Evolutionary conservation across 768 basidiomycete species (phyloP).

Genomic region (Strobilomyces dryophilus): DNA sequence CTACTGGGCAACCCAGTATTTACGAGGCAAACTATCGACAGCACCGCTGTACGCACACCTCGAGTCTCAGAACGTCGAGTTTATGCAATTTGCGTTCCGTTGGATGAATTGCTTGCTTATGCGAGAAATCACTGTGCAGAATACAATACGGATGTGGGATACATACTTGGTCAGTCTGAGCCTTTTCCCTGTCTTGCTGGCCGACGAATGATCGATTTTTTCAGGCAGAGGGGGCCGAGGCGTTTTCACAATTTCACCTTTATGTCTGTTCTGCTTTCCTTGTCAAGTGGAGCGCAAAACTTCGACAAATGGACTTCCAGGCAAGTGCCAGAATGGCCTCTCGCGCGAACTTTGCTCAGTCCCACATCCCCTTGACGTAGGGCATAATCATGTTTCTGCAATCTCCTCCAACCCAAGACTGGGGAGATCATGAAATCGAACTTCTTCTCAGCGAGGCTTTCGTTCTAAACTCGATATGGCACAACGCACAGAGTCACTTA

Average conservation of each 20-base stretch:
- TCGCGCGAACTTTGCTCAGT: not conserved
- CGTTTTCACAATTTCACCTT: conserved; percentile 97
- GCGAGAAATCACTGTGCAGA: conserved; percentile 95
- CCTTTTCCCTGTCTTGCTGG: not conserved
- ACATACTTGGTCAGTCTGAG: conserved; percentile 79
- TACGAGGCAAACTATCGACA: conserved; percentile 26
- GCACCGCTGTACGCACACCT: conserved; percentile 87
- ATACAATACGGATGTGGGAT: conserved; percentile 99
- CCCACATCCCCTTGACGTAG: conserved; percentile 36
- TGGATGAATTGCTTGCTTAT: conserved; percentile 99
- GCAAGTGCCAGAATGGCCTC: conserved; percentile 37
- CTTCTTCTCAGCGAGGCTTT: conserved; percentile 95
- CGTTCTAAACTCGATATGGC: conserved; percentile 89
- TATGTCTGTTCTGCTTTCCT: conserved; percentile 98
- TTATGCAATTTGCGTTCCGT: conserved; percentile 99
- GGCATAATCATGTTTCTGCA: conserved; percentile 99
- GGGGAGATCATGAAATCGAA: conserved; percentile 96
- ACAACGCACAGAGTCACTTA: conserved; percentile 88
- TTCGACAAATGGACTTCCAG: conserved; percentile 98
- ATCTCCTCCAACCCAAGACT: conserved; percentile 85
- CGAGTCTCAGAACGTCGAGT: conserved; percentile 89
- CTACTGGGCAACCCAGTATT: not conserved
- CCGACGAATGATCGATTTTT: not conserved
- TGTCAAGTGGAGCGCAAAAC: conserved; percentile 89
- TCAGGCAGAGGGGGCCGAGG: conserved; percentile 95